Base-by-base conservation (phyloP, 2,329 filamentous ascomycete species). In the Aspergillus texensis region DNA sequence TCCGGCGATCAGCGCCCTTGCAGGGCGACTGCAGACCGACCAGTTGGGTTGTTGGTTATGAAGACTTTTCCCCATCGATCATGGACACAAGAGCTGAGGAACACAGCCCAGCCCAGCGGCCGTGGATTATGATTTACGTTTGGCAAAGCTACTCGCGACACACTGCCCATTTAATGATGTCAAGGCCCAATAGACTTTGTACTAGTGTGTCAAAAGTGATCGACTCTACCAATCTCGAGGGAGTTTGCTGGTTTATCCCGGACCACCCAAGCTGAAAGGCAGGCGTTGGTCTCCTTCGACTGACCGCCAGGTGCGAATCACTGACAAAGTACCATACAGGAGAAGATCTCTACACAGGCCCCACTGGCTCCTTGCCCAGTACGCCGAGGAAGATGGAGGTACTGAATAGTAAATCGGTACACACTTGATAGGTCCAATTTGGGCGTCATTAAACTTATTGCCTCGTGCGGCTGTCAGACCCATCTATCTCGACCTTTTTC, bases 1-100 rank as follows among this genome's bases (percentile, higher is more conserved):
- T 14, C 28, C 52, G 36, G 32, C 52, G 52, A 54, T 54, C 52
- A 54, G 52, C 21, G 52, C 52, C 52, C 52, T 54, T 54, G 52
- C 52, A 54, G 52, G 30, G 24, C n/a, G 50, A 53, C 50, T 53
- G 28, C 19, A 28, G n/a, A 19, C 50, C 16, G 19, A 24, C 28
- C 16, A 53, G 28, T 34, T 53, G 50, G 50, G 50, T 21, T 53
- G 28, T 28, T 21, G n/a, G 16, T 12, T 6, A 54, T n/a, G 34
- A 36, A 32, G 30, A 6, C n/a, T 14, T 36, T 54, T 16, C 21
- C 30, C n/a, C 52, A 26, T 21, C 26, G 28, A 30, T 53, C 16
- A 30, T 28, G n/a, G n/a, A 21, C 30, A 53, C 28, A 12, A 24
- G n/a, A 54, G n/a, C 19, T 54, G 52, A 54, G 4, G 32, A 30